Base-by-base conservation (phyloP, 495 filamentous ascomycete genomes). In the Copromyces sp. region DNA sequence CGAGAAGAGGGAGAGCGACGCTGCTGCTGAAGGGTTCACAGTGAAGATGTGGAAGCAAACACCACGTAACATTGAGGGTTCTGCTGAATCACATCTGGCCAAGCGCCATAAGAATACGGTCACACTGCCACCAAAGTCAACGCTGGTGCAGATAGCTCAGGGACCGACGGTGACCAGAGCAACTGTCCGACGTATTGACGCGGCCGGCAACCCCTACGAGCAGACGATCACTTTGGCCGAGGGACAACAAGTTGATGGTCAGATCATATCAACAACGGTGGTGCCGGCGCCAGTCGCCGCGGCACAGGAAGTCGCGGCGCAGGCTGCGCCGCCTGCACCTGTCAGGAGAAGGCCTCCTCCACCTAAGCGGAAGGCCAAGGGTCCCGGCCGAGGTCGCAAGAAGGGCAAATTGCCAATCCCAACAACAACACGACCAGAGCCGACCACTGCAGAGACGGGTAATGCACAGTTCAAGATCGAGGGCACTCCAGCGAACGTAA, bases 151-250 rank as follows among this genome's bases (percentile, higher is more conserved):
- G 16, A 76, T 84, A 14, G 76, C 79, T 35, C 53, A 65, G 53
- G 82, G 83, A 0, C 81, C 82, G 29, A 91, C 82, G 8, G 75
- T 94, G 82, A 88, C 89, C 40, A 90, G 90, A 76, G 93, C 91
- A 1, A 95, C 89, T 70, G 91, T 97, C 68, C 88, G 90, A 75
- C 89, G 91, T 71, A 83, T 89, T 9, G 93, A 96, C 77, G 88
- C 91, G 0, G 88, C 88, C 3, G 94, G 94, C 29, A 93, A 94
- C 77, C 87, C 91, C 16, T 91, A 89, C 69, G 88, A 94, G 32
- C 92, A 93, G 79, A 93, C 95, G 73, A 90, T 94, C 9, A 90
- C 92, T 69, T 88, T 95, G 6, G 87, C 89, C 4, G 92, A 94
- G 72, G 94, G 94, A 1, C 92, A 95, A 79, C 86, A 84, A 4